Conservation (phyloP, 2,329 filamentous ascomycete genomes). For the Remersonia thermophila region DNA sequence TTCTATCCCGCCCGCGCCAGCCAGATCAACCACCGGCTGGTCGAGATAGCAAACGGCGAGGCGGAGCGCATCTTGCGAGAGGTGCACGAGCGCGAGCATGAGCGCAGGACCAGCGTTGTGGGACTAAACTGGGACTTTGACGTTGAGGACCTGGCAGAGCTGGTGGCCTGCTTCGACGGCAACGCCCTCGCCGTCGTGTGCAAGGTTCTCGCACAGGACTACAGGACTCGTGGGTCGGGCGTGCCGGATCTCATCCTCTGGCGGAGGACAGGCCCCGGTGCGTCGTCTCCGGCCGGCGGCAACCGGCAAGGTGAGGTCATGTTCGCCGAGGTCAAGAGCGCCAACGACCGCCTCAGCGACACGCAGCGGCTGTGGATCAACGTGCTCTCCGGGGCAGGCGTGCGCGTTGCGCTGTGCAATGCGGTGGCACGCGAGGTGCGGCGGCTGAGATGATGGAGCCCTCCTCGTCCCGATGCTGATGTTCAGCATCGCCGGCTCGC, state of each 20-base stretch:
- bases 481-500: background rate
- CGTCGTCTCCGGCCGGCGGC: constrained; percentile 15
- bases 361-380: constrained; percentile 96
- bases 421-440: constrained; percentile 43
- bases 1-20: constrained; percentile 80
- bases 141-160: constrained; percentile 64
- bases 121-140: constrained; percentile 87
- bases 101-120: constrained; percentile 70
- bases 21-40: constrained; percentile 79
- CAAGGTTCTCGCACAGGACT: constrained; percentile 93
- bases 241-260: constrained; percentile 91
- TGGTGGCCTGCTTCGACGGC: constrained; percentile 67
- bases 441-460: constrained; percentile 21
- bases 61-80: constrained; percentile 53
- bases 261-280: constrained; percentile 31
- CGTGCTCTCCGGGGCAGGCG: constrained; percentile 72
- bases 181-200: constrained; percentile 72
- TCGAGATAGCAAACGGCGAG: constrained; percentile 74
- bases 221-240: constrained; percentile 71
- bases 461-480: background rate
- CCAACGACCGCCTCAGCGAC: constrained; percentile 89
- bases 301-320: constrained; percentile 47
- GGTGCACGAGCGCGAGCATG: constrained; percentile 56
- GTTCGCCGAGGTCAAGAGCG: constrained; percentile 70
- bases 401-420: constrained; percentile 72